Evolutionary conservation across 305 asterid species (phyloP).

Genomic region (Lippia alba): DNA sequence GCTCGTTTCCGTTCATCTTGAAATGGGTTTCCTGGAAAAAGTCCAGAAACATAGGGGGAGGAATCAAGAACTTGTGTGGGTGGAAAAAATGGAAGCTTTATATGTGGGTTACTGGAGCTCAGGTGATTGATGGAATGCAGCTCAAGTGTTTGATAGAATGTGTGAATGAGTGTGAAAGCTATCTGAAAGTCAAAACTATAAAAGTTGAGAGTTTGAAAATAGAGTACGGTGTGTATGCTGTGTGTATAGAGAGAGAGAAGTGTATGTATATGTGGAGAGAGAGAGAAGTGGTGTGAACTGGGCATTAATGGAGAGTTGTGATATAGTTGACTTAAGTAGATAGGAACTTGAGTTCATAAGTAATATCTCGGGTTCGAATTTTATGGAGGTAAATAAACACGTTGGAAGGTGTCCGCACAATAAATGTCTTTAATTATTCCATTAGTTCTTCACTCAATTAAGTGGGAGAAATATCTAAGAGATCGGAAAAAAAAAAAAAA

Average conservation of each 20-base stretch:
- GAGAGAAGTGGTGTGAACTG: constrained; percentile 35
- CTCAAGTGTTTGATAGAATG: constrained; percentile 37
- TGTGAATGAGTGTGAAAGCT: constrained; percentile 42
- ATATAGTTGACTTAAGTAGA: no score
- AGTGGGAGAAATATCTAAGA: no score
- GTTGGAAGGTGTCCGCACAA: no score
- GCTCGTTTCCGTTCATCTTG: constrained; percentile 40
- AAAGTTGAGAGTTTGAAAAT: constrained; percentile 31
- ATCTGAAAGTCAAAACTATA: constrained; percentile 24
- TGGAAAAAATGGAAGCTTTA: constrained; percentile 13
- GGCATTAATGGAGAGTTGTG: constrained; percentile 27
- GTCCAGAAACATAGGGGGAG: constrained; percentile 1
- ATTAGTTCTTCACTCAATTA: no score
- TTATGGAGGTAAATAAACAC: no score
- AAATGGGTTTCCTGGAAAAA: constrained; percentile 17
- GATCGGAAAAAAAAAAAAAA: no score
- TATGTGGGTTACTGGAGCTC: constrained; percentile 10
- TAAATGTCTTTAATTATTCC: no score
- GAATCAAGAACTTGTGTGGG: constrained; percentile 16
- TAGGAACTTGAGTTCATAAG: no score
- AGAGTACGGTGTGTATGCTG: constrained; percentile 8
- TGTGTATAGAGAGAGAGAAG: neutral
- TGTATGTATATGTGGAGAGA: no score
- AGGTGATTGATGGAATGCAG: no score
- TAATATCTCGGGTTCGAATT: no score